Conservation (phyloP, 306 rosid species). For the Rubus idaeus region DNA sequence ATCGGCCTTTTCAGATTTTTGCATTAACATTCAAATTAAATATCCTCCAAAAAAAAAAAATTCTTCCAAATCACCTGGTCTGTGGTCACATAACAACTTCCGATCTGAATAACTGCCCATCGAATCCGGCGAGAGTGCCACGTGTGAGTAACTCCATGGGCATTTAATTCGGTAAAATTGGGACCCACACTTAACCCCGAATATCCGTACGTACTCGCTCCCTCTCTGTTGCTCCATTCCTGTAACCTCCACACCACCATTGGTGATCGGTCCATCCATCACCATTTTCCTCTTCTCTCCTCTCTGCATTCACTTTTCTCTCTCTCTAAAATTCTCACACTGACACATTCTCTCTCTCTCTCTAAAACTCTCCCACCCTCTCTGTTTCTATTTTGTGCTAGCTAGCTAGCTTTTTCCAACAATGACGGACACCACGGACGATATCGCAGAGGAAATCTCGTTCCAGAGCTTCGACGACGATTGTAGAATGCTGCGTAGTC, state of each 20-base stretch:
- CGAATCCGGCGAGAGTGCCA: slow-evolving; percentile 31
- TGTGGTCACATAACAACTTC: neutral
- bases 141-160: slow-evolving; percentile 29
- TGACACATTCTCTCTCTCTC: neutral
- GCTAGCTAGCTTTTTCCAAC: neutral
- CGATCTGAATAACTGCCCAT: neutral
- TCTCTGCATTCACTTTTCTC: neutral
- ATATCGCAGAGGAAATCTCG: slow-evolving; percentile 88
- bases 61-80: neutral
- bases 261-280: too few relatives aligned
- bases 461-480: slow-evolving; percentile 89
- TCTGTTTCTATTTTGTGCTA: neutral
- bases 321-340: neutral
- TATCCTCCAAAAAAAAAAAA: too few relatives aligned
- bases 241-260: too few relatives aligned
- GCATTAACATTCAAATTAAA: too few relatives aligned
- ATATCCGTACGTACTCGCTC: slow-evolving; percentile 1
- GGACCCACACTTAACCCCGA: slow-evolving; percentile 14
- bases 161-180: neutral
- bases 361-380: neutral
- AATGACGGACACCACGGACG: slow-evolving; percentile 95
- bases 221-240: too few relatives aligned
- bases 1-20: too few relatives aligned
- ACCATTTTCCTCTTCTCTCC: neutral
- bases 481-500: slow-evolving; percentile 73